Percentiles rank a stretch among this genome's conserved stretches.
These are phyloP conservation scores for Sugiyamaella americana DNA, from an alignment of 805 yeast species.

Conservation along the genomic window DNA sequence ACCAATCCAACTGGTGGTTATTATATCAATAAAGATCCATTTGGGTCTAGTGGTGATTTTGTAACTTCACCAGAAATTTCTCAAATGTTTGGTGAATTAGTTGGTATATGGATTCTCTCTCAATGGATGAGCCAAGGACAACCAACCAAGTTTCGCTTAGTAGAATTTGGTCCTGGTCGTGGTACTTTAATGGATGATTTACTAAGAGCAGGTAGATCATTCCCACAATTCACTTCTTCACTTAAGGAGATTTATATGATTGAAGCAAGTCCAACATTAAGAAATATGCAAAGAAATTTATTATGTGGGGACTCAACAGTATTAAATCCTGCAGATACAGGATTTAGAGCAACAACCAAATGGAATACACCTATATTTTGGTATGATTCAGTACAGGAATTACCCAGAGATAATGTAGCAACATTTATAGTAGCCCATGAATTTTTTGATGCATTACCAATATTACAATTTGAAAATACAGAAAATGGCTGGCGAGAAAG, in stretches of 20 bases:
- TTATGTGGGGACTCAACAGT: conserved; percentile 37
- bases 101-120: conserved; percentile 59
- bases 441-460: conserved; percentile 81
- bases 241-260: conserved; percentile 44
- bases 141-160: conserved; percentile 45
- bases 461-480: conserved; percentile 55
- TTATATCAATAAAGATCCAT: conserved; percentile 70
- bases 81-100: conserved; percentile 79
- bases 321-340: conserved; percentile 28
- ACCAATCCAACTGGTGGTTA: conserved; percentile 74
- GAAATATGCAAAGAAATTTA: conserved; percentile 45
- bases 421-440: conserved; percentile 77
- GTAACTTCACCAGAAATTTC: conserved; percentile 83
- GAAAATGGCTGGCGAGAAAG: conserved; percentile 74
- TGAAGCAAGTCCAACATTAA: conserved; percentile 65
- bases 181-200: conserved; percentile 74
- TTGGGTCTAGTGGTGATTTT: conserved; percentile 67
- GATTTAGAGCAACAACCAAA: conserved; percentile 36
- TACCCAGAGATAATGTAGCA: conserved; percentile 35
- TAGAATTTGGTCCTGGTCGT: conserved; percentile 82
- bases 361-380: conserved; percentile 47
- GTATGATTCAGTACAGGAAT: conserved; percentile 28
- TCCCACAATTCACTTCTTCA: conserved; percentile 32
- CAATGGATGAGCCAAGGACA: conserved; percentile 53
- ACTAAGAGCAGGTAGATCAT: conserved; percentile 33